Conservation (phyloP, 1,284 basidiomycete genomes). For the Apiotrichum sp. region DNA sequence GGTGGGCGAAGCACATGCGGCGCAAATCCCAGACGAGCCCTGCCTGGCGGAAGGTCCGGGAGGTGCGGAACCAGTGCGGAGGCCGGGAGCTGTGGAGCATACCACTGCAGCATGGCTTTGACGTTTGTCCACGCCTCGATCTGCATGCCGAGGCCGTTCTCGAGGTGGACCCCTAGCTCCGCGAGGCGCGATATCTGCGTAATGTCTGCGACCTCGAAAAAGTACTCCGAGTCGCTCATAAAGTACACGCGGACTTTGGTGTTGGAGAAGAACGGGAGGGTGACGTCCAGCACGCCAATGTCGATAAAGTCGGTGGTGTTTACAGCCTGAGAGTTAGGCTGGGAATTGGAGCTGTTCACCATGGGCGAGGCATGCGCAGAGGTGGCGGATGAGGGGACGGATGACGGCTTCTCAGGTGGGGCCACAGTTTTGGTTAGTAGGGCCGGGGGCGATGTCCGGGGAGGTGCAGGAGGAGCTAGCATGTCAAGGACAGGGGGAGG, state of each 20-base stretch:
- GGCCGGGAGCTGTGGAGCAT: background rate
- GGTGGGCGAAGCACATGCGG: background rate
- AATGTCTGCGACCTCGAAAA: background rate
- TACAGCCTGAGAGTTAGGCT: too few species aligned
- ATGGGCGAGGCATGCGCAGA: too few species aligned
- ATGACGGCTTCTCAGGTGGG: too few species aligned
- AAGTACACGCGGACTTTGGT: background rate
- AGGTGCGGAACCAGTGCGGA: background rate
- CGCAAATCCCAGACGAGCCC: background rate
- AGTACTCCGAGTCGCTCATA: background rate
- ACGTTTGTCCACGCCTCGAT: background rate
- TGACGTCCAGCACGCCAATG: background rate
- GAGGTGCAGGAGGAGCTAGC: background rate
- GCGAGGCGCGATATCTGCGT: background rate
- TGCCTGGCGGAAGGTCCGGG: background rate
- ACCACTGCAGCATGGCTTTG: background rate
- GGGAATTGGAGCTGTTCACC: too few species aligned
- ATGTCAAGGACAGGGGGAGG: background rate
- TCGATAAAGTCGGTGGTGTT: background rate
- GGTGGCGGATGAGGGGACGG: too few species aligned
- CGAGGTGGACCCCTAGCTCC: background rate
- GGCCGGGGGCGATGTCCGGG: background rate
- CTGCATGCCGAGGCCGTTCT: background rate
- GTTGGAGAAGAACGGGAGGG: background rate
- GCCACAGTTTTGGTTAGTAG: too few species aligned